These are phyloP conservation scores for Rhizopogon parksii DNA, from an alignment of 1,284 basidiomycete species.

Conservation along the genomic window DNA sequence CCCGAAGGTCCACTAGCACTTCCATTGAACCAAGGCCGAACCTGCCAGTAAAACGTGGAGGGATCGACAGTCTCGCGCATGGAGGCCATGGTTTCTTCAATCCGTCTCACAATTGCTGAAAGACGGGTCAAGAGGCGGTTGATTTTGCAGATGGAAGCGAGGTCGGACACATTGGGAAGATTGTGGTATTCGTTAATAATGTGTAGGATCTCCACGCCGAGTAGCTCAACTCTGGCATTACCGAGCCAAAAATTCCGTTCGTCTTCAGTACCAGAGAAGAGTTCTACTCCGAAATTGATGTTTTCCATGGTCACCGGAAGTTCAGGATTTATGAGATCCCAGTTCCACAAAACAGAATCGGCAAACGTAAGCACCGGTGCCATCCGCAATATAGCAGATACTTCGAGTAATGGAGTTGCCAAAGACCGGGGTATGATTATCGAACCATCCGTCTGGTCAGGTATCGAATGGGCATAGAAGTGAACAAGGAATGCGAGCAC, in stretches of 20 bases:
- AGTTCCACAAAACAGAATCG: slow-evolving; percentile 96
- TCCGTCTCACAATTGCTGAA: slow-evolving; percentile 64
- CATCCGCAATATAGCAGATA: slow-evolving; percentile 74
- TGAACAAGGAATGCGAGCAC: slow-evolving; percentile 87
- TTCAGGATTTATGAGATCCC: slow-evolving; percentile 54
- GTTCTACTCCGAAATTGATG: slow-evolving; percentile 54
- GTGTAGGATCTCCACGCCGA: slow-evolving; percentile 79
- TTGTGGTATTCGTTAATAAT: slow-evolving; percentile 81
- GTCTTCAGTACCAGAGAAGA: slow-evolving; percentile 82
- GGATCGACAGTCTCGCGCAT: slow-evolving; percentile 79
- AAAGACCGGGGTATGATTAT: slow-evolving; percentile 69
- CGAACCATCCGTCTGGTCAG: slow-evolving; percentile 34
- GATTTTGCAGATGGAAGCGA: slow-evolving; percentile 65
- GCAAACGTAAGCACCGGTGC: slow-evolving; percentile 95
- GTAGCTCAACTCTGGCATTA: slow-evolving; percentile 81
- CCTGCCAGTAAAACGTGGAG: slow-evolving; percentile 82
- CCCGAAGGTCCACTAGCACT: slow-evolving; percentile 52
- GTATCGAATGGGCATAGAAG: slow-evolving; percentile 83
- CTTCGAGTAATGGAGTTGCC: slow-evolving; percentile 71
- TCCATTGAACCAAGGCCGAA: slow-evolving; percentile 92
- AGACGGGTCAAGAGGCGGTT: slow-evolving; percentile 69
- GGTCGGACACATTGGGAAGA: slow-evolving; percentile 67
- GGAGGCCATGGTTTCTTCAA: slow-evolving; percentile 63
- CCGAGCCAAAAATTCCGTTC: slow-evolving; percentile 86
- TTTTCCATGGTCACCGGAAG: slow-evolving; percentile 53